These are phyloP conservation scores for Fusarium sp. DNA, from an alignment of 2,329 filamentous ascomycete genomes.

Conservation along the genomic window DNA sequence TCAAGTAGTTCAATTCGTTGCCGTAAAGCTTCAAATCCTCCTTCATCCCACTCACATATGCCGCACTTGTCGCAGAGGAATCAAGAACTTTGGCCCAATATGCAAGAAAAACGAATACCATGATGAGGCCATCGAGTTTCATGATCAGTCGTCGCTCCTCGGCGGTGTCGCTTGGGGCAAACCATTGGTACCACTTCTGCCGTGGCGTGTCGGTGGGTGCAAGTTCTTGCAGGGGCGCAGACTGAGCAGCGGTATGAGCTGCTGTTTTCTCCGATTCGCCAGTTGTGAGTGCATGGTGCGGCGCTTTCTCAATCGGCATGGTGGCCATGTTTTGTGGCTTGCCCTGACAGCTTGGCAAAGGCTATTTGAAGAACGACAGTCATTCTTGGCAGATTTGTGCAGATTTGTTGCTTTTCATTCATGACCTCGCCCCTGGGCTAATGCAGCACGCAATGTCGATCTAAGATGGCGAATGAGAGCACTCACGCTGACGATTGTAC, in stretches of 20 bases:
- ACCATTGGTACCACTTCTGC: conserved; percentile 59
- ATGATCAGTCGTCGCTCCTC: conserved; percentile 56
- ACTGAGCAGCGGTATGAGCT: too few species aligned
- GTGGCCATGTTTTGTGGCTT: background rate
- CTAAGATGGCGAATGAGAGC: background rate
- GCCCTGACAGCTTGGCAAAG: background rate
- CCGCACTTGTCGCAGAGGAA: conserved; percentile 36
- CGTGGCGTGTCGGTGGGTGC: background rate
- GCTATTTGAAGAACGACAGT: background rate
- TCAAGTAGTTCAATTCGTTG: conserved; percentile 18
- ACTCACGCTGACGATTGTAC: background rate
- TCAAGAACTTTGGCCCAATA: conserved; percentile 68
- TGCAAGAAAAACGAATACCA: conserved; percentile 66
- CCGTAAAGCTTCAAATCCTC: conserved; percentile 13
- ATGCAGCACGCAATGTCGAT: background rate
- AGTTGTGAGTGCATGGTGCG: background rate
- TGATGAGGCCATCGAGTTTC: conserved; percentile 67
- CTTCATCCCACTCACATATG: conserved; percentile 41
- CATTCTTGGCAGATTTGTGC: background rate
- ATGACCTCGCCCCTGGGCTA: background rate
- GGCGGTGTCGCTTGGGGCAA: conserved; percentile 59
- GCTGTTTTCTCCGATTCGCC: background rate
- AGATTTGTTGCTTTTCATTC: background rate
- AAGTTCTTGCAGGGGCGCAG: background rate
- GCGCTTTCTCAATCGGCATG: background rate